Base-by-base conservation (phyloP, 2,329 filamentous ascomycete genomes). In the Aspergillus sp. region DNA sequence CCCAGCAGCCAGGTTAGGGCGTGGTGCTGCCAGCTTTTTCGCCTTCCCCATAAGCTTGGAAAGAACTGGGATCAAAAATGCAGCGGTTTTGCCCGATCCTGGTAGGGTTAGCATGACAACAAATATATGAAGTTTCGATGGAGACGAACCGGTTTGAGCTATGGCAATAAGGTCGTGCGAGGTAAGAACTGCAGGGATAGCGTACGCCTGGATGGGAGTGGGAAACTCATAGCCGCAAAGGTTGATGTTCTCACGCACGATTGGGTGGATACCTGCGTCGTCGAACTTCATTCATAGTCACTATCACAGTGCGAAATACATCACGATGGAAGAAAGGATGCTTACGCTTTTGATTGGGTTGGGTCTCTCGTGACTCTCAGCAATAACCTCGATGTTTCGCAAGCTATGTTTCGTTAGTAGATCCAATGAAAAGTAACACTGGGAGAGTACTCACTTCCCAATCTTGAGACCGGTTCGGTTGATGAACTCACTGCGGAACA, bases 81-180 rank as follows among this genome's bases (percentile, higher is more conserved):
- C 93, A 0, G 90, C 93, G 0, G 95, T 99, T 81, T 99, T 99
- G 52, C 95, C 95, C 25, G 93, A 98, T 19, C 95, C 93, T 97
- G 27, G 5, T 19, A n/a, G 23, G 14, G 53, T 68, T 44, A 68
- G 56, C 25, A 27, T n/a, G 14, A 15, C 19, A 1, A 14, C 7
- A 23, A 27, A 9, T 27, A 6, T 21, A 14, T n/a, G 11, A 27
- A n/a, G 23, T 17, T 19, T 9, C 9, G 9, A 19, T 37, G 17
- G 27, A n/a, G 7, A 40, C 46, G 6, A 79, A 96, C 93, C 93
- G 48, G 95, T 99, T 76, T 98, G 93, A 8, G 95, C 92, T 67
- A 95, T 86, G 3, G 88, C 93, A 64, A 98, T 90, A 31, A 98
- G 80, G 74, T 99, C 95, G 64, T 90, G 81, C 1, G 90, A 90